phyloP scores from a whole-genome alignment of 768 basidiomycete species.

The Gelatoporia subvermispora region DNA sequence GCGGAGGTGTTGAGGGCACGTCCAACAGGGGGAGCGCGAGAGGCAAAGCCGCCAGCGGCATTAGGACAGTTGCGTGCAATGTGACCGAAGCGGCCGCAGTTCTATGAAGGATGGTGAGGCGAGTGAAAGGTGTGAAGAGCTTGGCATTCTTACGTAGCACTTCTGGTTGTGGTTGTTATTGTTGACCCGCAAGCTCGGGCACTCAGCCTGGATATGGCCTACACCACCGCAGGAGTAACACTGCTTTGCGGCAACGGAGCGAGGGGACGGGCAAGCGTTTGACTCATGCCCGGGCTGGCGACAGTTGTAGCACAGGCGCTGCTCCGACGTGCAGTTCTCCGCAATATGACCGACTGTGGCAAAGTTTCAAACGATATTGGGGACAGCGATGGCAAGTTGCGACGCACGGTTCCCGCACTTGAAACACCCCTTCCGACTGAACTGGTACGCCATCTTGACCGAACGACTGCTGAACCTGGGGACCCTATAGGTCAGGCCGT shows the following conservation, averaged over 20 bases:
- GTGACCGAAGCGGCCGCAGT: conserved; percentile 79
- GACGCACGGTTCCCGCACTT: conserved; percentile 89
- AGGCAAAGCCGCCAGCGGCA: conserved; percentile 47
- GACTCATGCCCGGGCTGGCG: conserved; percentile 93
- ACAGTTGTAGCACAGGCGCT: conserved; percentile 92
- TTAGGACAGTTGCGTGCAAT: conserved; percentile 74
- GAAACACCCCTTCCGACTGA: conserved; percentile 85
- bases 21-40: conserved; percentile 70
- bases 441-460: conserved; percentile 73
- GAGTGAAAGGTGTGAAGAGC: background rate
- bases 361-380: conserved; percentile 7
- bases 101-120: conserved; percentile 35
- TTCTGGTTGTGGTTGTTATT: conserved; percentile 67
- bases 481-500: background rate
- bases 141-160: conserved; percentile 63
- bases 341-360: conserved; percentile 84
- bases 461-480: conserved; percentile 31
- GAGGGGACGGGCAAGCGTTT: conserved; percentile 79
- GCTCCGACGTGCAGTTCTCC: conserved; percentile 84
- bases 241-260: conserved; percentile 80
- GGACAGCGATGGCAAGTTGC: conserved; percentile 5
- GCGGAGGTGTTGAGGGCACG: conserved; percentile 71
- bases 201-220: conserved; percentile 86
- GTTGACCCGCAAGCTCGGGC: conserved; percentile 72
- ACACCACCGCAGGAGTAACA: conserved; percentile 93